A percentile compares a stretch with the other conserved stretches of the same genome.
These are phyloP conservation scores for Coemansia sp. DNA, from an alignment of 192 early-diverging fungal genomes.

Conservation along the genomic window DNA sequence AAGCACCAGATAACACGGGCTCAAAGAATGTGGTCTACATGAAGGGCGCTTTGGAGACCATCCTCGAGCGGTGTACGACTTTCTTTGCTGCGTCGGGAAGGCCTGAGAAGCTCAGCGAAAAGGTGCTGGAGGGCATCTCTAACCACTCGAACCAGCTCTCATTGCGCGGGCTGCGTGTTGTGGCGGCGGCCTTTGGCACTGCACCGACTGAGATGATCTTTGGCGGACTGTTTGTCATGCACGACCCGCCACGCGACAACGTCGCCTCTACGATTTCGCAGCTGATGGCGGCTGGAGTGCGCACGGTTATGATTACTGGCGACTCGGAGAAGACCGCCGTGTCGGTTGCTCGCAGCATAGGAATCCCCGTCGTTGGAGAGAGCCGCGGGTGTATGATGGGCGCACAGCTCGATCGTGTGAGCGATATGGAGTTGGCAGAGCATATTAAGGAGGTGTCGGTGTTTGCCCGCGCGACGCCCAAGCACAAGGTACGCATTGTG, in stretches of 20 bases:
- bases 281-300: conserved; percentile 78
- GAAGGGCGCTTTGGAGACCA: conserved; percentile 87
- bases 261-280: conserved; percentile 74
- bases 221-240: conserved; percentile 85
- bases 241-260: conserved; percentile 87
- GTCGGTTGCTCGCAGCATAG: conserved; percentile 85
- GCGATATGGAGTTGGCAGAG: conserved; percentile 64
- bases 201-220: conserved; percentile 65
- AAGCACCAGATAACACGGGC: conserved; percentile 2
- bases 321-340: conserved; percentile 91
- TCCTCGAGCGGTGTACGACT: conserved; percentile 72
- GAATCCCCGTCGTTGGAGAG: conserved; percentile 64
- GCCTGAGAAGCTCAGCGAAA: conserved; percentile 58
- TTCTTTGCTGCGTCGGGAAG: conserved; percentile 62
- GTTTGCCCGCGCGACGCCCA: conserved; percentile 81
- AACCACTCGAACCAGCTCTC: conserved; percentile 71
- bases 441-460: conserved; percentile 66
- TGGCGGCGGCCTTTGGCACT: conserved; percentile 80
- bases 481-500: conserved; percentile 94
- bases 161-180: conserved; percentile 77
- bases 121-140: conserved; percentile 61
- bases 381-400: conserved; percentile 70
- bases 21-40: conserved; percentile 59
- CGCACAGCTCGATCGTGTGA: conserved; percentile 69
- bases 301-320: conserved; percentile 97